Evolutionary conservation across 805 yeast genomes (phyloP).

Genomic region (Candida gorgasii): DNA sequence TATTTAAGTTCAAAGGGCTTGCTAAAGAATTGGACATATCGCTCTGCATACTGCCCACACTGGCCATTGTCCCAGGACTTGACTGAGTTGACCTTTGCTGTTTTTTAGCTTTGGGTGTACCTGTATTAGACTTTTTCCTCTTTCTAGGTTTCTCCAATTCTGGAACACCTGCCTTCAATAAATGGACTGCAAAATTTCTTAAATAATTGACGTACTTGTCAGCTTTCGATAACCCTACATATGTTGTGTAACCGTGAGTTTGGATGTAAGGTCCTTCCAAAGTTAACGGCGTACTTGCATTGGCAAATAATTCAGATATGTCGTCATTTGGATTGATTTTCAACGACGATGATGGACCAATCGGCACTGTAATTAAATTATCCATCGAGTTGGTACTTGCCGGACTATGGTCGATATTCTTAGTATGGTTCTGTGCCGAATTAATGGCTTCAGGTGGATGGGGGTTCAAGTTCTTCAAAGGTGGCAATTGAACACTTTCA

Average conservation of each 20-base stretch:
- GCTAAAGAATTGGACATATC: conserved; percentile 5
- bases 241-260: conserved; percentile 41
- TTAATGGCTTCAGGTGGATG: background rate
- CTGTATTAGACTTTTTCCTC: conserved; percentile 8
- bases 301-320: conserved; percentile 28
- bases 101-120: conserved; percentile 18
- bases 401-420: conserved; percentile 4
- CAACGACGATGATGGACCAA: conserved; percentile 37
- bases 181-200: conserved; percentile 33
- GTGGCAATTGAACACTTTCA: conserved; percentile 15
- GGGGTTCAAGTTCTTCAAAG: conserved; percentile 10
- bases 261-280: conserved; percentile 42
- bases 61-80: background rate
- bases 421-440: background rate
- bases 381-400: background rate
- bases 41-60: conserved; percentile 1
- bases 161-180: conserved; percentile 32
- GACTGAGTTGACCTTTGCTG: conserved; percentile 7
- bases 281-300: conserved; percentile 35
- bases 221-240: conserved; percentile 39
- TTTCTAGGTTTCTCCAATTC: conserved; percentile 10
- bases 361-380: conserved; percentile 27
- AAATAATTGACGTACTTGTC: conserved; percentile 41
- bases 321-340: conserved; percentile 35
- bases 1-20: conserved; percentile 7